phyloP scores from a whole-genome alignment of 108 stramenopile species.

The Thalassiosira profunda region DNA sequence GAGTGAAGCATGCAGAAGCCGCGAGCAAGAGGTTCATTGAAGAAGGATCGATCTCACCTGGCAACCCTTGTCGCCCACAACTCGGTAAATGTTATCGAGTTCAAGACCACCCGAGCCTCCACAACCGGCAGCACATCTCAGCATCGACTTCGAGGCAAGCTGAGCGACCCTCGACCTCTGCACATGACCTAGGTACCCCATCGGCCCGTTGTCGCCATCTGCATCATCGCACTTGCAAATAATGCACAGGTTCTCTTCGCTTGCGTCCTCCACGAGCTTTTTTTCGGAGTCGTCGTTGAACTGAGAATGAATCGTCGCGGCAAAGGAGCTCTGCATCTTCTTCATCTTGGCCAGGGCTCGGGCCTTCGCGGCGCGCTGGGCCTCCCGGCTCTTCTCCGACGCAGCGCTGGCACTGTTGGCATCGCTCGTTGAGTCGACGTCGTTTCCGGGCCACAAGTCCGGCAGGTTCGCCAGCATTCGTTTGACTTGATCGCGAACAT shows the following conservation, averaged over 20 bases:
- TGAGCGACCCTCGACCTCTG: conserved; percentile 82
- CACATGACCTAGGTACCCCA: conserved; percentile 90
- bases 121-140: conserved; percentile 15
- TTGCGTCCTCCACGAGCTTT: conserved; percentile 54
- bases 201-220: conserved; percentile 88
- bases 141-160: conserved; percentile 54
- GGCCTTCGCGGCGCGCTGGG: conserved; percentile 83
- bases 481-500: conserved; percentile 52
- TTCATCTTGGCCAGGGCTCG: conserved; percentile 84
- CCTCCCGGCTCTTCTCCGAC: conserved; percentile 67
- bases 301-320: conserved; percentile 70
- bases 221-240: conserved; percentile 91
- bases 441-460: conserved; percentile 77
- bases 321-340: conserved; percentile 80
- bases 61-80: conserved; percentile 90
- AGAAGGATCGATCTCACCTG: conserved; percentile 50
- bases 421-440: conserved; percentile 34
- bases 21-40: not conserved
- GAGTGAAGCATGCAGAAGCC: not conserved
- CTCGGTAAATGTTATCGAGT: conserved; percentile 65
- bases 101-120: conserved; percentile 12
- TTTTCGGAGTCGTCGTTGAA: conserved; percentile 46
- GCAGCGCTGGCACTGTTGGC: conserved; percentile 30
- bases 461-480: conserved; percentile 76
- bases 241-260: conserved; percentile 86